phyloP scores from a whole-genome alignment of 371 early-diverging fungal species.

The Mortierella sp. region DNA sequence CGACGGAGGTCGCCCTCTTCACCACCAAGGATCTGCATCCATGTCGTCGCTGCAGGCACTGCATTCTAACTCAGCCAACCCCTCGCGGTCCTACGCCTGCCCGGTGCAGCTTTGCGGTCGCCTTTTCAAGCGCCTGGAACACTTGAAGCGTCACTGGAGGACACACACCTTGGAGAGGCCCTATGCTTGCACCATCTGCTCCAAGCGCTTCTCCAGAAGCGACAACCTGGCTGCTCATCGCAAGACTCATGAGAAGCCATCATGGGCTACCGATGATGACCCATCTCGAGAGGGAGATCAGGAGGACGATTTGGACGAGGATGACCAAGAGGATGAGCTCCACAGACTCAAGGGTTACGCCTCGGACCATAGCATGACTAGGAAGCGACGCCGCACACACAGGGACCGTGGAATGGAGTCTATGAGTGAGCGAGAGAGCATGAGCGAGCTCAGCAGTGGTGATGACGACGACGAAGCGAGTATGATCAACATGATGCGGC shows the following conservation, averaged over 20 bases:
- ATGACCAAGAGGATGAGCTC: slow-evolving; percentile 37
- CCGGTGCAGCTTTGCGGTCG: slow-evolving; percentile 64
- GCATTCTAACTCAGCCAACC: slow-evolving; percentile 17
- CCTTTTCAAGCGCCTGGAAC: slow-evolving; percentile 82
- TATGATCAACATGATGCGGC: slow-evolving; percentile 33
- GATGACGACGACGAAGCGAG: slow-evolving; percentile 47
- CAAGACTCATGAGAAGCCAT: slow-evolving; percentile 75
- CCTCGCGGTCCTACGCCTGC: slow-evolving; percentile 61
- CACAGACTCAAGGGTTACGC: slow-evolving; percentile 39
- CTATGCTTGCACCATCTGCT: slow-evolving; percentile 80
- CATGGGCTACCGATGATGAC: slow-evolving; percentile 51
- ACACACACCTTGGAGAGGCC: slow-evolving; percentile 84
- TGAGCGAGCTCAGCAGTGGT: slow-evolving; percentile 50
- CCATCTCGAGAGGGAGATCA: slow-evolving; percentile 32
- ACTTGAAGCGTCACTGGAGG: slow-evolving; percentile 86
- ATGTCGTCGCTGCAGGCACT: slow-evolving; percentile 38
- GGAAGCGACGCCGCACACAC: slow-evolving; percentile 47
- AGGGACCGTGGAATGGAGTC: slow-evolving; percentile 45
- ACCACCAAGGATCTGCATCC: slow-evolving; percentile 41
- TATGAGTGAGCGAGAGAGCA: slow-evolving; percentile 56
- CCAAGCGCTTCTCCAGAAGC: slow-evolving; percentile 85
- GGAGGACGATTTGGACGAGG: slow-evolving; percentile 45
- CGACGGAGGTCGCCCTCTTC: slow-evolving; percentile 24
- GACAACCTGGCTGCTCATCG: slow-evolving; percentile 89
- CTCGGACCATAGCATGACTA: slow-evolving; percentile 37